Conservation (phyloP, 116 monocot species). For the Posidonia oceanica region DNA sequence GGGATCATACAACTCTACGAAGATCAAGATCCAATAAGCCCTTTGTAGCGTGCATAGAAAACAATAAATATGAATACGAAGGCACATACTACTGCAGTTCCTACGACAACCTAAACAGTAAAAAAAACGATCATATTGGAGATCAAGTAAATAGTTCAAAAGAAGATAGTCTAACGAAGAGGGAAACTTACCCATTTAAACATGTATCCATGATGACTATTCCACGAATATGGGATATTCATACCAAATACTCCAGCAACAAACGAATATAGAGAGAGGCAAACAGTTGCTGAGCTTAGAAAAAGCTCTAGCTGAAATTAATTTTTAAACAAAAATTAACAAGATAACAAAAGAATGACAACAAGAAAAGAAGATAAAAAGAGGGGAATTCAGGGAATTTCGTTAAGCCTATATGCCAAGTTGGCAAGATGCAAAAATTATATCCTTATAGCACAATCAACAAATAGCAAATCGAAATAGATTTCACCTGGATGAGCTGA, state of each 20-base stretch:
- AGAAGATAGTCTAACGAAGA: neutral
- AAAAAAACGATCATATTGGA: neutral
- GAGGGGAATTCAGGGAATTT: too few relatives aligned
- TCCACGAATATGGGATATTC: slow-evolving; percentile 85
- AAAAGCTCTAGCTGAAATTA: slow-evolving; percentile 63
- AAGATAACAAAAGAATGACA: neutral
- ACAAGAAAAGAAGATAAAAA: neutral
- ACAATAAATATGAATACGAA: slow-evolving; percentile 44
- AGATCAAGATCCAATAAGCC: slow-evolving; percentile 61
- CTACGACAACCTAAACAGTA: slow-evolving; percentile 31
- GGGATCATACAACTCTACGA: too few relatives aligned
- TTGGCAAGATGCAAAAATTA: too few relatives aligned
- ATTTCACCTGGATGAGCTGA: slow-evolving; percentile 82
- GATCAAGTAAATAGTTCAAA: neutral
- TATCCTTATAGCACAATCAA: neutral
- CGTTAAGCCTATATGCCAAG: too few relatives aligned
- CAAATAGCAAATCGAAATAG: neutral
- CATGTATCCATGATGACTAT: slow-evolving; percentile 30
- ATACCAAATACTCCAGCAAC: slow-evolving; percentile 83
- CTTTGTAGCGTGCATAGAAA: slow-evolving; percentile 74
- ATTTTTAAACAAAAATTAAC: neutral
- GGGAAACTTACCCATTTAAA: slow-evolving; percentile 51
- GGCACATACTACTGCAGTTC: slow-evolving; percentile 21
- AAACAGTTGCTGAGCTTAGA: slow-evolving; percentile 67
- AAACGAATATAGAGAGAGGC: slow-evolving; percentile 61